phyloP scores from a whole-genome alignment of 1,284 basidiomycete species.

The Crucibulum parvulum region DNA sequence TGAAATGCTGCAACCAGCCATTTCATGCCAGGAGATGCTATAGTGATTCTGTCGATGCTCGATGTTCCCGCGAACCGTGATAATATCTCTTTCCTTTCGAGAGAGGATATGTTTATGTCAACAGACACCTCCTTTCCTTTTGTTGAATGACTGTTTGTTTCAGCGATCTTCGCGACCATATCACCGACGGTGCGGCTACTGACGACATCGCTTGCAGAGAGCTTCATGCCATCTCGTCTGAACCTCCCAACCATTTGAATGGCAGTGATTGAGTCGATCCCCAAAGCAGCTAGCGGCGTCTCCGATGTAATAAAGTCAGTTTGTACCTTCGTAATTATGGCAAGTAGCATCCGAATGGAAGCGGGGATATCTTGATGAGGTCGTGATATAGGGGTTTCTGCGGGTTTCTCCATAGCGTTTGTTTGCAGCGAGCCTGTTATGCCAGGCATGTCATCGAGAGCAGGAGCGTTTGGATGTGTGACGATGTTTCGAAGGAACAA shows the following conservation, averaged over 20 bases:
- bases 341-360: conserved; percentile 16
- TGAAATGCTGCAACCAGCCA: conserved; percentile 52
- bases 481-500: conserved; percentile 33
- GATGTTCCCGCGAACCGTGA: conserved; percentile 15
- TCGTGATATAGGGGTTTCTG: background rate
- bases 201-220: conserved; percentile 48
- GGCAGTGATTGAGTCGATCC: conserved; percentile 61
- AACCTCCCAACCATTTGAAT: conserved; percentile 51
- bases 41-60: conserved; percentile 23
- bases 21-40: conserved; percentile 44
- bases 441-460: conserved; percentile 7
- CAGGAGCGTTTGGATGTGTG: conserved; percentile 24
- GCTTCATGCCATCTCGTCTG: conserved; percentile 40
- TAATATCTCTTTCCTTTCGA: conserved; percentile 23
- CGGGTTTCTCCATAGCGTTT: background rate
- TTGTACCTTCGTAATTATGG: conserved; percentile 20
- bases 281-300: conserved; percentile 47
- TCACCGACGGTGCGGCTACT: conserved; percentile 44
- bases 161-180: conserved; percentile 28
- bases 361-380: conserved; percentile 6
- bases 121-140: background rate
- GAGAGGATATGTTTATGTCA: conserved; percentile 6
- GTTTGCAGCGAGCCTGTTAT: background rate
- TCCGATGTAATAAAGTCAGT: conserved; percentile 25
- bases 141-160: background rate